Base-by-base conservation (phyloP, 176 grass and related monocot genomes). In the Rhynchospora breviuscula region DNA sequence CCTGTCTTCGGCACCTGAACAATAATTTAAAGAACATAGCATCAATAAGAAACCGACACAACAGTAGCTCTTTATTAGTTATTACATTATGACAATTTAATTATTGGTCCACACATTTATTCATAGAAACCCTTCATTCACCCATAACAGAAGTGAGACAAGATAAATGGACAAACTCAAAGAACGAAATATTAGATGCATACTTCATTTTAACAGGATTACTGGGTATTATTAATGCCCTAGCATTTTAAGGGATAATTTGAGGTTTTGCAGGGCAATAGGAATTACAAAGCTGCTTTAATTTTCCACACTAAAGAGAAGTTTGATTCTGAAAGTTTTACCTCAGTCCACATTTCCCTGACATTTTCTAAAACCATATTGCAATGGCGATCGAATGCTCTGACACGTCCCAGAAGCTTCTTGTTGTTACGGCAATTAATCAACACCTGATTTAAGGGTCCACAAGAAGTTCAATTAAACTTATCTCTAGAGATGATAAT, bases 361-460 rank as follows among this genome's bases (percentile, higher is more conserved):
- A 95, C 93, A 66, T 98, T 98, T 86, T 98, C 95, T 18, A 98
- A 88, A 88, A 98, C 95, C 95, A 98, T 98, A 84, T 98, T 98
- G 84, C 93, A 98, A 44, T 93, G 93, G 12, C 92, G 84, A 89
- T 98, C 95, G 86, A 98, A 98, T 49, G 95, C 95, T 66, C 95
- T 95, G 26, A 98, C 92, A 12, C 89, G 91, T 25, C 96, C 96
- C 73, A 98, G 93, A 52, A 95, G 66, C 59, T 95, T 98, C 85
- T 91, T 95, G 83, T 98, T 98, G 93, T 98, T 98, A 74, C 96
- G 87, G 58, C 96, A 95, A 63, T 98, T 98, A 82, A 95, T 98
- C 83, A 98, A 87, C 35, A 98, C 93, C 96, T 97, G 70, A 80
- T 35, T 22, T 26, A 72, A 49, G 6, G 67, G 74, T 80, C 29